Conservation (phyloP, 441 rosid species). For the Arabidopsis hybrid region DNA sequence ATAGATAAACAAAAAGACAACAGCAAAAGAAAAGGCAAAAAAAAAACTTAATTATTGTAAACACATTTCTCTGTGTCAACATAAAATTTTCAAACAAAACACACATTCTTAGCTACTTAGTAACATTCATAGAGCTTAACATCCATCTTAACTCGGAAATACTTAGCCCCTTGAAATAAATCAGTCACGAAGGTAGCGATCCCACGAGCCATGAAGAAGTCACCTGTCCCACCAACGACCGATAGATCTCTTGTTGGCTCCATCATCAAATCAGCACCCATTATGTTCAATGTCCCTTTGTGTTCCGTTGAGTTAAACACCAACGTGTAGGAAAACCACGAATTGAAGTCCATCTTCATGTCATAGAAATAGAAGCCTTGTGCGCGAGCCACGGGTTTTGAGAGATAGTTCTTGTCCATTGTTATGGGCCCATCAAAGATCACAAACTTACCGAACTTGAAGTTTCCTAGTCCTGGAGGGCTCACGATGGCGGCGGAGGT, state of each 20-base stretch:
- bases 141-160: slow-evolving; percentile 76
- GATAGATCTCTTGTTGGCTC: slow-evolving; percentile 81
- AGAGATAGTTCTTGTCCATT: slow-evolving; percentile 68
- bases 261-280: slow-evolving; percentile 88
- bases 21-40: background rate
- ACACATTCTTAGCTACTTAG: slow-evolving; percentile 32
- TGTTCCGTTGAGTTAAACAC: slow-evolving; percentile 71
- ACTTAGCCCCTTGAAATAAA: slow-evolving; percentile 79
- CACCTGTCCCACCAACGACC: slow-evolving; percentile 86
- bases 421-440: slow-evolving; percentile 88
- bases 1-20: background rate
- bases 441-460: slow-evolving; percentile 73
- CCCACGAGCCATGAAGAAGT: slow-evolving; percentile 88
- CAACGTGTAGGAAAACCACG: slow-evolving; percentile 81
- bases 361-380: slow-evolving; percentile 87
- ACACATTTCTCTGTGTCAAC: slow-evolving; percentile 31
- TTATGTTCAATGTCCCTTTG: slow-evolving; percentile 71
- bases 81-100: slow-evolving; percentile 18
- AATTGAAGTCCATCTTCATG: slow-evolving; percentile 67
- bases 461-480: slow-evolving; percentile 72
- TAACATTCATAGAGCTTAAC: slow-evolving; percentile 84
- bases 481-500: slow-evolving; percentile 82
- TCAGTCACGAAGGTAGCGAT: slow-evolving; percentile 83
- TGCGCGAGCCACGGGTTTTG: slow-evolving; percentile 72
- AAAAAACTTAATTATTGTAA: slow-evolving; percentile 16